Evolutionary conservation across 2,329 filamentous ascomycete genomes (phyloP), one percentile per base, ranked within the genome.

Genomic region (Ophiocordyceps australis): DNA sequence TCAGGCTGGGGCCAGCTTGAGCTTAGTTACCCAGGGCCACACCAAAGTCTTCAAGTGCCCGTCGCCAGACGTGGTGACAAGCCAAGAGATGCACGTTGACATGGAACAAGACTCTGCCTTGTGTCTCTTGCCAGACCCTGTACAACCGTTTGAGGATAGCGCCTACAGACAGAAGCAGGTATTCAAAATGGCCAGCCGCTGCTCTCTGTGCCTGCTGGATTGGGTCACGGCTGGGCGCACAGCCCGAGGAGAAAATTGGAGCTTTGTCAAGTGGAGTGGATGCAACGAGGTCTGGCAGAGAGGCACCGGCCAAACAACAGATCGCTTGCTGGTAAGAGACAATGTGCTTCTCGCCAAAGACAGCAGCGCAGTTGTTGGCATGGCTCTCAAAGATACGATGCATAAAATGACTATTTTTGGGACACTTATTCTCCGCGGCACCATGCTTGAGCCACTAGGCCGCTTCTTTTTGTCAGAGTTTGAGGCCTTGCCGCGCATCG

Each of bases 41-140:
- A 95, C 89, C 32, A 98, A 95, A 55, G 73, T 98, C 39, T 95
- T 93, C 65, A 92, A 89, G 45, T 78, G 82, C 1, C 49, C 66
- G 24, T 54, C 57, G 28, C 52, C 52, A 19, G 54, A 64, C 22
- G 48, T 67, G 9, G 45, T 65, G 23, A 76, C 73, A 2, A 57
- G 59, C 13, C 74, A 78, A 46, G 55, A 44, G 1, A 47, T 78
- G 30, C 45, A 52, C 9, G 59, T 67, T 17, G 46, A 47, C 4
- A 51, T 78, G 27, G 52, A 57, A 14, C 38, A 55, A 10, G 55
- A 49, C 14, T 66, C 58, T 6, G 63, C 60, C 1, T 54, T 77
- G 10, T 75, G 73, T 40, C 57, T 77, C 32, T 64, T 95, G 9
- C 89, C 89, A 1, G 89, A 98, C 45, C 89, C 89, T 1, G 78